Percentiles rank a stretch among this genome's conserved stretches.
These are phyloP conservation scores for Yamadazyma scolyti DNA, from an alignment of 805 yeast genomes.

Conservation along the genomic window DNA sequence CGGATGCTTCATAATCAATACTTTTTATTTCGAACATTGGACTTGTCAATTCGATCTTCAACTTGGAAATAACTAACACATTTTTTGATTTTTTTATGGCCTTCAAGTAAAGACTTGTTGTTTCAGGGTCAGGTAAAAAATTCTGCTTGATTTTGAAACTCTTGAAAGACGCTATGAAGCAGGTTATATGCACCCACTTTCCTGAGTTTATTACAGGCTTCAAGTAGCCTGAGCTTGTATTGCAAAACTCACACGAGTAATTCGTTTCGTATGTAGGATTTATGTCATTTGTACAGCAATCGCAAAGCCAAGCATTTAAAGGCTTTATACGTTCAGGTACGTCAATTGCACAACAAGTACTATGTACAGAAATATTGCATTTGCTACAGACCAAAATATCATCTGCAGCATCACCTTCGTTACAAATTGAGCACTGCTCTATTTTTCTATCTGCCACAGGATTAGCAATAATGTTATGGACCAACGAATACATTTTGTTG, in stretches of 20 bases:
- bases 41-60: conserved; percentile 2
- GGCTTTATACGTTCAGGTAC: conserved; percentile 10
- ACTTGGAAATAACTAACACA: conserved; percentile 1
- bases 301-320: conserved; percentile 68
- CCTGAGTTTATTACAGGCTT: conserved; percentile 61
- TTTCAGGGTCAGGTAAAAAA: too few relatives aligned
- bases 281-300: conserved; percentile 67
- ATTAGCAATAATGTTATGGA: too few relatives aligned
- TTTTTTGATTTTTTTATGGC: conserved; percentile 1
- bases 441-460: too few relatives aligned
- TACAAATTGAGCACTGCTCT: too few relatives aligned
- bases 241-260: conserved; percentile 67
- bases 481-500: too few relatives aligned
- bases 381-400: conserved; percentile 52
- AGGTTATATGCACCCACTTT: conserved; percentile 74
- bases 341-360: conserved; percentile 58
- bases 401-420: conserved; percentile 4
- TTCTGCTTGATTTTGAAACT: conserved; percentile 31
- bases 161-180: conserved; percentile 49
- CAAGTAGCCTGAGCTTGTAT: conserved; percentile 51
- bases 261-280: conserved; percentile 55
- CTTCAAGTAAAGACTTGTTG: too few relatives aligned
- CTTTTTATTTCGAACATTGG: conserved; percentile 23
- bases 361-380: conserved; percentile 72
- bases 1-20: conserved; percentile 22